phyloP scores from a whole-genome alignment of 805 yeast species.

The Metschnikowia santaceciliae region DNA sequence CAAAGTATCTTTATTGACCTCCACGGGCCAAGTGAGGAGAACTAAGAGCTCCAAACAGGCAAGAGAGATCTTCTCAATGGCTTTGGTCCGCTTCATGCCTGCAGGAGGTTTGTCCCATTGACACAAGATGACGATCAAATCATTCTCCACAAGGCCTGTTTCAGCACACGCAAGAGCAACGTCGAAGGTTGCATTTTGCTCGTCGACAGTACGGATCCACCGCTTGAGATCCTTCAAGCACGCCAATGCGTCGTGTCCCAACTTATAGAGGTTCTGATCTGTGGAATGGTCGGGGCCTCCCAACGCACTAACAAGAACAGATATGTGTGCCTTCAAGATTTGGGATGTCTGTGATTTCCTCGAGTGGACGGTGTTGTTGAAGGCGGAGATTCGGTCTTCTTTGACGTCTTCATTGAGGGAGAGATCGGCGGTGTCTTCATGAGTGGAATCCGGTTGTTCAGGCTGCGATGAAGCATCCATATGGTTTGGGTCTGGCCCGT shows the following conservation, averaged over 20 bases:
- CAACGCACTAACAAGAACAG: slow-evolving; percentile 78
- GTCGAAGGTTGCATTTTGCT: slow-evolving; percentile 60
- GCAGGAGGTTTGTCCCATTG: slow-evolving; percentile 58
- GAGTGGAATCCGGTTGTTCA: background rate
- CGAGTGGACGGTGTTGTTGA: slow-evolving; percentile 26
- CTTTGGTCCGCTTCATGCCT: slow-evolving; percentile 15
- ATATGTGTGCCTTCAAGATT: slow-evolving; percentile 64
- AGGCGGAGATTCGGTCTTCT: slow-evolving; percentile 8
- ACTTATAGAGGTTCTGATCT: slow-evolving; percentile 54
- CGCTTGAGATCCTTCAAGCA: slow-evolving; percentile 83
- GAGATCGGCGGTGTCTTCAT: slow-evolving; percentile 5
- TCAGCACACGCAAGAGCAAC: slow-evolving; percentile 89
- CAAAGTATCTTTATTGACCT: slow-evolving; percentile 47
- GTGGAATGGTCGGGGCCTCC: slow-evolving; percentile 83
- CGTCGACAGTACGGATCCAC: slow-evolving; percentile 86
- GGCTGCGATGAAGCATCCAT: background rate
- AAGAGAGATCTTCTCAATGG: slow-evolving; percentile 59
- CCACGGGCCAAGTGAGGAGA: slow-evolving; percentile 81
- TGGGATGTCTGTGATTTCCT: slow-evolving; percentile 35
- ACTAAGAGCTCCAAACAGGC: slow-evolving; percentile 77
- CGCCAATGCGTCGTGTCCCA: slow-evolving; percentile 85
- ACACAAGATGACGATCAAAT: slow-evolving; percentile 67
- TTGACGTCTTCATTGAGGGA: slow-evolving; percentile 15
- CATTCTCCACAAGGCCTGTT: slow-evolving; percentile 67
- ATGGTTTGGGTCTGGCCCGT: background rate